Conservation (phyloP, 2,329 filamentous ascomycete species). For the Phialocephala subalpina region DNA sequence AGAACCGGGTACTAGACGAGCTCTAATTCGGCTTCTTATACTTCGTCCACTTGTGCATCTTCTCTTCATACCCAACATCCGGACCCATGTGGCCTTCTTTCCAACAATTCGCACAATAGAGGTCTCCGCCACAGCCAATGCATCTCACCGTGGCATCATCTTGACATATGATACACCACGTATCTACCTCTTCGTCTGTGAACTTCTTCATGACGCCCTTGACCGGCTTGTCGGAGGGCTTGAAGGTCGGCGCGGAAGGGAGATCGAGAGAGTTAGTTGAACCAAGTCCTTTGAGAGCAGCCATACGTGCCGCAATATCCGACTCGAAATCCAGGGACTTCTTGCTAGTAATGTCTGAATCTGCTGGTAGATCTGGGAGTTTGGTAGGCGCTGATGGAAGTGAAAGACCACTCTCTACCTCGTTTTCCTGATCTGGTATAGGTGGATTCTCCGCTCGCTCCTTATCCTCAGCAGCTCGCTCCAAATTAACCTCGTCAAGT, state of each 20-base stretch:
- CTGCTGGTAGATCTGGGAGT: conserved; percentile 26
- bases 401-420: conserved; percentile 21
- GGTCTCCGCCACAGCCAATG: conserved; percentile 72
- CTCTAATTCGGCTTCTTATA: conserved; percentile 53
- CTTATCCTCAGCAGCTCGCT: conserved; percentile 26
- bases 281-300: conserved; percentile 35
- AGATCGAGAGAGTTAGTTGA: conserved; percentile 36
- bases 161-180: conserved; percentile 85
- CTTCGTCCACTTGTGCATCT: conserved; percentile 71
- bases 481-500: conserved; percentile 42
- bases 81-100: conserved; percentile 79
- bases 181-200: conserved; percentile 75
- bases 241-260: conserved; percentile 42
- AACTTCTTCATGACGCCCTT: conserved; percentile 45
- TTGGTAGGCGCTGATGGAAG: conserved; percentile 39
- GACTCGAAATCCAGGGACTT: conserved; percentile 41
- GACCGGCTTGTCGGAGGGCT: conserved; percentile 33
- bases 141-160: conserved; percentile 80
- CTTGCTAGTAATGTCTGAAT: conserved; percentile 18
- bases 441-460: neutral
- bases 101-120: conserved; percentile 85
- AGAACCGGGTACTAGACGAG: too few species aligned
- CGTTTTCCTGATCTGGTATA: neutral
- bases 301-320: conserved; percentile 41
- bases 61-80: conserved; percentile 74